These are phyloP conservation scores for Chrysopogon serrulatus DNA, from an alignment of 176 grass and related monocot species.

Conservation along the genomic window DNA sequence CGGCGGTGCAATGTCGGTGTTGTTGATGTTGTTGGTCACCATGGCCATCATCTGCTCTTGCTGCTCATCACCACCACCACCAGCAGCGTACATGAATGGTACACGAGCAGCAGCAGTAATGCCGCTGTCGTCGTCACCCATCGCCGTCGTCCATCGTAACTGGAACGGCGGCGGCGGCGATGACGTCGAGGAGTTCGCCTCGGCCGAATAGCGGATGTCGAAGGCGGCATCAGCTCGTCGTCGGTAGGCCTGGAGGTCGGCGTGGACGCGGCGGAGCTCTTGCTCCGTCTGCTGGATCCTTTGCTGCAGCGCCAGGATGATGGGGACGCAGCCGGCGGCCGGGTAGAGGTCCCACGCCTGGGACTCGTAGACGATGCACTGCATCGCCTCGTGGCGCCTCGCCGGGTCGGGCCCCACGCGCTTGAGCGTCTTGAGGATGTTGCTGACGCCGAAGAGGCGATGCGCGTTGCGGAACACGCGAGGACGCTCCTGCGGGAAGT, in stretches of 20 bases:
- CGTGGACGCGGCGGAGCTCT: not conserved
- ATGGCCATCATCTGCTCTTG: no score
- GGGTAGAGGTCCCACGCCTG: slow-evolving; percentile 19
- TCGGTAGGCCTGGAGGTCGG: not conserved
- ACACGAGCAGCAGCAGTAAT: no score
- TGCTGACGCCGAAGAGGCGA: slow-evolving; percentile 39
- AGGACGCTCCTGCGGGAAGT: slow-evolving; percentile 17
- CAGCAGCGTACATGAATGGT: no score
- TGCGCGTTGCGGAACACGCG: slow-evolving; percentile 19
- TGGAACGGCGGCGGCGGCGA: no score
- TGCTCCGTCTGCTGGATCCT: not conserved
- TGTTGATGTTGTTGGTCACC: no score
- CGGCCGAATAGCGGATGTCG: no score
- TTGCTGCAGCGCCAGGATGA: not conserved
- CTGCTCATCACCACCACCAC: no score
- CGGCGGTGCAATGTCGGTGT: no score
- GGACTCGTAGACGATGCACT: slow-evolving; percentile 14
- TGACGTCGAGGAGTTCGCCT: no score
- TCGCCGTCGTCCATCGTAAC: no score
- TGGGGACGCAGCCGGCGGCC: not conserved
- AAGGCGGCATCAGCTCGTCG: no score
- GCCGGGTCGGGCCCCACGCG: not conserved
- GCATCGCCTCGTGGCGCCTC: slow-evolving; percentile 11
- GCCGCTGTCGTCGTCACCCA: no score
- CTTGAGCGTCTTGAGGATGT: slow-evolving; percentile 30